These are phyloP conservation scores for Venturia oleaginea DNA, from an alignment of 2,329 filamentous ascomycete species.

Conservation along the genomic window DNA sequence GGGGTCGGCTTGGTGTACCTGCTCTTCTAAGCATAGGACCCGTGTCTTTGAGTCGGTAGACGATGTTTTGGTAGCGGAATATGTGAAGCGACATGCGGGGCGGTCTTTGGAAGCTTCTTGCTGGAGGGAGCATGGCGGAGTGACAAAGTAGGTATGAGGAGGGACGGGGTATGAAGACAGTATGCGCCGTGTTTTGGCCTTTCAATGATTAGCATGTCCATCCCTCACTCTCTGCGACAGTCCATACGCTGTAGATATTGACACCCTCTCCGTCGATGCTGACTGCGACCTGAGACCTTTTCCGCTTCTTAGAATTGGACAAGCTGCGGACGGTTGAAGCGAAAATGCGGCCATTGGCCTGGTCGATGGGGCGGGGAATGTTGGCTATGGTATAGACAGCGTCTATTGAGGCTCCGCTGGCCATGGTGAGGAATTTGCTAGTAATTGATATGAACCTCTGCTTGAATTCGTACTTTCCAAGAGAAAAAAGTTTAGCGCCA, in stretches of 20 bases:
- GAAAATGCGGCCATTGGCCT: constrained; percentile 30
- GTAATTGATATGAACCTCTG: background rate
- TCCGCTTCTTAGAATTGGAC: constrained; percentile 48
- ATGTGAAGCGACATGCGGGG: constrained; percentile 45
- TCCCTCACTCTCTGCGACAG: background rate
- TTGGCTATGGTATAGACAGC: constrained; percentile 7
- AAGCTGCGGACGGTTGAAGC: constrained; percentile 44
- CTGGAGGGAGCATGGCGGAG: constrained; percentile 50
- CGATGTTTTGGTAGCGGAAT: constrained; percentile 41
- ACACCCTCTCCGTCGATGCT: constrained; percentile 53
- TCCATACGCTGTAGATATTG: constrained; percentile 51
- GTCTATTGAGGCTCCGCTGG: background rate
- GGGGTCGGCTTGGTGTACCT: constrained; percentile 27
- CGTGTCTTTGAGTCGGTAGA: constrained; percentile 36
- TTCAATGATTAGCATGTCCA: background rate
- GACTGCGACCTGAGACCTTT: constrained; percentile 52
- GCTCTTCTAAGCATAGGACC: constrained; percentile 47
- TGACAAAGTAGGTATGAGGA: constrained; percentile 48
- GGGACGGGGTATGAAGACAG: constrained; percentile 53
- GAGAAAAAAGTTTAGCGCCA: background rate
- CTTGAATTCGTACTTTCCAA: background rate
- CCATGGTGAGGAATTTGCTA: background rate
- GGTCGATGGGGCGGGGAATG: constrained; percentile 18
- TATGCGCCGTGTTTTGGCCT: constrained; percentile 53
- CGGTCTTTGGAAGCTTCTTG: constrained; percentile 37